Evolutionary conservation across 2,329 filamentous ascomycete species (phyloP).

Genomic region (Paraphaeosphaeria sporulosa): DNA sequence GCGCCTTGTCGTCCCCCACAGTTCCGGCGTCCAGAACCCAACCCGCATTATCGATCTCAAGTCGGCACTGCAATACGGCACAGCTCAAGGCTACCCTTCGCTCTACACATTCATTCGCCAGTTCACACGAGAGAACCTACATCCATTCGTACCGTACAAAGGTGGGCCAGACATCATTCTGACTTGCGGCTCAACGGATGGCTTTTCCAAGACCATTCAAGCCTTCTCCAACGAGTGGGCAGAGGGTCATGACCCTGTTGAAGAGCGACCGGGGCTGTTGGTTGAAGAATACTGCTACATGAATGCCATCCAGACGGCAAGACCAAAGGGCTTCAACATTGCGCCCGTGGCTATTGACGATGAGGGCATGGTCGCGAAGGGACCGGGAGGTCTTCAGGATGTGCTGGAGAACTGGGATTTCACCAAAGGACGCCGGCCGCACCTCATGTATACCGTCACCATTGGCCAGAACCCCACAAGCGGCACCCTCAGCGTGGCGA

Average conservation of each 20-base stretch:
- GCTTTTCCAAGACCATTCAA: slow-evolving; percentile 79
- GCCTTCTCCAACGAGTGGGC: slow-evolving; percentile 80
- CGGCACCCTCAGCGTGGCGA: slow-evolving; percentile 73
- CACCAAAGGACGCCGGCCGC: slow-evolving; percentile 75
- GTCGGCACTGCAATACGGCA: slow-evolving; percentile 86
- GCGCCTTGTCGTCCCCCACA: slow-evolving; percentile 77
- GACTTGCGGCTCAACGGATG: slow-evolving; percentile 85
- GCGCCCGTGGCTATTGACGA: slow-evolving; percentile 78
- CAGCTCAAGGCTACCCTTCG: slow-evolving; percentile 81
- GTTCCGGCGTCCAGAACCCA: slow-evolving; percentile 64
- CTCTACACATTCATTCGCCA: slow-evolving; percentile 79
- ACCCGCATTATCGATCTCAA: slow-evolving; percentile 78
- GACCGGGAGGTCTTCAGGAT: slow-evolving; percentile 76
- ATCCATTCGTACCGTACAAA: slow-evolving; percentile 81
- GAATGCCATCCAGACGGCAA: slow-evolving; percentile 73
- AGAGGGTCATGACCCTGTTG: slow-evolving; percentile 69
- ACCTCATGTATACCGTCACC: slow-evolving; percentile 90
- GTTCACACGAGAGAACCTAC: slow-evolving; percentile 77
- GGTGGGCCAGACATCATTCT: slow-evolving; percentile 79
- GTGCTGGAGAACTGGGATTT: slow-evolving; percentile 85
- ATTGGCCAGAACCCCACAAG: slow-evolving; percentile 91
- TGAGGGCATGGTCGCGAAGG: slow-evolving; percentile 78
- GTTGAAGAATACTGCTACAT: slow-evolving; percentile 84
- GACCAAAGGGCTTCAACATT: slow-evolving; percentile 74
- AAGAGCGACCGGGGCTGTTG: slow-evolving; percentile 77